Evolutionary conservation across 805 yeast species (phyloP).

Genomic region (Hanseniaspora meyeri): DNA sequence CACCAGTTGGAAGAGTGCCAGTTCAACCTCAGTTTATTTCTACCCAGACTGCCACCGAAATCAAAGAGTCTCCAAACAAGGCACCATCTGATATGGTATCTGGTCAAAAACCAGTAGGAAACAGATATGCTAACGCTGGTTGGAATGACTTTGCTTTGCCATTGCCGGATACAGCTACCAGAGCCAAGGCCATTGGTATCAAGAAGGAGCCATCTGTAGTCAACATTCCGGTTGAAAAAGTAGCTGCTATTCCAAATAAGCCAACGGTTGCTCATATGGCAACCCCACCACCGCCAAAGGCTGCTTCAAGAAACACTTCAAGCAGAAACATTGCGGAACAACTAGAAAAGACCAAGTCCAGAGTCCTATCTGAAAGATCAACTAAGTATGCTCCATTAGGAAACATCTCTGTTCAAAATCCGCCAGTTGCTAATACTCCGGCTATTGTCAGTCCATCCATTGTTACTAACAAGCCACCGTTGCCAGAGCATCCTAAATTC

Average conservation of each 20-base stretch:
- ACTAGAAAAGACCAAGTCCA: slow-evolving; percentile 20
- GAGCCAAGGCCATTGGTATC: slow-evolving; percentile 30
- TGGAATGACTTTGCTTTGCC: slow-evolving; percentile 29
- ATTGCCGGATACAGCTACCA: slow-evolving; percentile 22
- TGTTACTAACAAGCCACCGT: slow-evolving; percentile 6
- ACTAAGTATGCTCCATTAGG: slow-evolving; percentile 19
- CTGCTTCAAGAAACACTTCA: slow-evolving; percentile 22
- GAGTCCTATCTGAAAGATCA: slow-evolving; percentile 17
- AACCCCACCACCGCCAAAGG: slow-evolving; percentile 19
- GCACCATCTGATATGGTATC: slow-evolving; percentile 30
- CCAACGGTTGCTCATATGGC: slow-evolving; percentile 1
- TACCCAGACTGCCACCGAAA: slow-evolving; percentile 22
- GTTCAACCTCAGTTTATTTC: slow-evolving; percentile 14
- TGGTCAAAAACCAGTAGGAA: slow-evolving; percentile 29
- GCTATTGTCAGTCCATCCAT: slow-evolving; percentile 11
- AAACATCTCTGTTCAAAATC: background rate
- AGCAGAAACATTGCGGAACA: slow-evolving; percentile 16
- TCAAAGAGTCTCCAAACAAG: slow-evolving; percentile 26
- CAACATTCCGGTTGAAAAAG: background rate
- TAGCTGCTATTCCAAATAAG: background rate
- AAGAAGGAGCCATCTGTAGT: slow-evolving; percentile 20
- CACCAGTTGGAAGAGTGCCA: slow-evolving; percentile 15
- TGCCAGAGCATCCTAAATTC: slow-evolving; percentile 14
- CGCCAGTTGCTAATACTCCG: background rate
- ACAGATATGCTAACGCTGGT: slow-evolving; percentile 28